Conservation (phyloP, 2,329 filamentous ascomycete genomes). For the Trichoderma sp. region DNA sequence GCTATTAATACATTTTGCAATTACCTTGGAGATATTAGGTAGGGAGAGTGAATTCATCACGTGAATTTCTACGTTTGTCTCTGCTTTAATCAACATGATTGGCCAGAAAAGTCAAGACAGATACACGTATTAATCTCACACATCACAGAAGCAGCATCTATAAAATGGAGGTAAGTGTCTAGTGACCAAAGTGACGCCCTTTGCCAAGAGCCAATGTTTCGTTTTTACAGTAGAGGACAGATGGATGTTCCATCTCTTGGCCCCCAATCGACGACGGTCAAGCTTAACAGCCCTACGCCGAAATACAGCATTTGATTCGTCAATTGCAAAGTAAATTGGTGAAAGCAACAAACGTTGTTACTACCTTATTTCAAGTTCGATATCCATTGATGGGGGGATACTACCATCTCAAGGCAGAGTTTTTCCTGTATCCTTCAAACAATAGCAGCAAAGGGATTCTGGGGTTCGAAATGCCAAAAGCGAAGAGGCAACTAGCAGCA, state of each 20-base stretch:
- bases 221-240: background rate
- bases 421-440: background rate
- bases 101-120: background rate
- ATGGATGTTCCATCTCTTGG: background rate
- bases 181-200: background rate
- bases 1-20: background rate
- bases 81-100: background rate
- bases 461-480: background rate
- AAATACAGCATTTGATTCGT: background rate
- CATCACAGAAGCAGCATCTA: background rate
- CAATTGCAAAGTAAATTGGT: background rate
- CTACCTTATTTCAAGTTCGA: background rate
- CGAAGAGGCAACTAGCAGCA: background rate
- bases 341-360: background rate
- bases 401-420: background rate
- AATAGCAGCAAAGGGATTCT: background rate
- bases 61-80: background rate
- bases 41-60: background rate
- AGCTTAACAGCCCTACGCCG: background rate
- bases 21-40: background rate
- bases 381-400: background rate
- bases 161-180: background rate
- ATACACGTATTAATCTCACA: background rate
- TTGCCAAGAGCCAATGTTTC: background rate
- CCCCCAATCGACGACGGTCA: background rate